phyloP scores from a whole-genome alignment of 306 rosid genomes.

The Crotalaria pallida region DNA sequence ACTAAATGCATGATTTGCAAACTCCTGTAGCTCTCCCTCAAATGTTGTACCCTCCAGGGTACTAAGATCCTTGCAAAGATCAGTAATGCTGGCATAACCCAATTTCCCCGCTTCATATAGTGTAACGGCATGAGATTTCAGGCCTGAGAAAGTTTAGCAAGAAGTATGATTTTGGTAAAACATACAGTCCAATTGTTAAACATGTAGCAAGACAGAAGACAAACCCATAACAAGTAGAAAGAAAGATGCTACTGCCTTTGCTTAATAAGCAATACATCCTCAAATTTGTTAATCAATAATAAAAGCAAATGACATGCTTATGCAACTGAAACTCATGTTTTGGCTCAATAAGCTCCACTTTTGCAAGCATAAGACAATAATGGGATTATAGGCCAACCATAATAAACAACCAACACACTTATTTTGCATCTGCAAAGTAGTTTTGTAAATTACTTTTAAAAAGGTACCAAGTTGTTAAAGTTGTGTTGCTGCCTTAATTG shows the following conservation, averaged over 20 bases:
- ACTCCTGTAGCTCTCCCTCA: constrained; percentile 95
- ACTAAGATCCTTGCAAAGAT: constrained; percentile 92
- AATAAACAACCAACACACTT: not conserved
- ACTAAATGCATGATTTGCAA: constrained; percentile 96
- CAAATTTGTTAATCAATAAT: not conserved
- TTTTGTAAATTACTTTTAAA: not conserved
- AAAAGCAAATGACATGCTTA: not conserved
- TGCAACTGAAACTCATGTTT: not conserved
- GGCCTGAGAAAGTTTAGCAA: constrained; percentile 51
- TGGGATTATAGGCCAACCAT: not conserved
- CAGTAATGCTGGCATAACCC: constrained; percentile 85
- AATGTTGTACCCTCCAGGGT: constrained; percentile 80
- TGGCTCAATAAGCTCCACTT: not conserved
- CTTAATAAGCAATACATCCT: not conserved
- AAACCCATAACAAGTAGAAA: not conserved
- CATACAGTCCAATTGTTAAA: not conserved
- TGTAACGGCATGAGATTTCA: constrained; percentile 97
- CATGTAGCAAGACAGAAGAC: constrained; percentile 3
- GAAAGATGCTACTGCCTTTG: not conserved
- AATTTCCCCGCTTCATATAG: constrained; percentile 94
- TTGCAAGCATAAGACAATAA: not conserved
- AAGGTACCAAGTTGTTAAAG: not conserved
- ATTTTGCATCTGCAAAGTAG: not conserved
- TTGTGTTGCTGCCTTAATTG: not conserved
- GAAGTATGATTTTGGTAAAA: constrained; percentile 1